Conservation (phyloP, 495 filamentous ascomycete species). For the Chaetomium tenue region DNA sequence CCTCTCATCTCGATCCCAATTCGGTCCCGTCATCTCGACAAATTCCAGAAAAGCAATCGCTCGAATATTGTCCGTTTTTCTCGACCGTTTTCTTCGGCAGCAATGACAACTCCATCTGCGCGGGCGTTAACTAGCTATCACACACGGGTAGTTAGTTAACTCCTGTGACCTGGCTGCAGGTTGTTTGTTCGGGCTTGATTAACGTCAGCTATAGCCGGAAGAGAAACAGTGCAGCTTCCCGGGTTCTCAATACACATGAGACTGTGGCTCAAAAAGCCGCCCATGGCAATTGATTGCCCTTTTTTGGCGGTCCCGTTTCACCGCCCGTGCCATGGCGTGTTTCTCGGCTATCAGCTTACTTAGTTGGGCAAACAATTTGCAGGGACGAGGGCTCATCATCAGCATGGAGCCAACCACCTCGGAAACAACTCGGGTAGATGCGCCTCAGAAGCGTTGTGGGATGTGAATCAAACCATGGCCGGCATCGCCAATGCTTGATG, state of each 20-base stretch:
- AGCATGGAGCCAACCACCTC: conserved; percentile 3
- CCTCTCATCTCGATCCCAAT: not conserved
- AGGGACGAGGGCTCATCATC: conserved; percentile 16
- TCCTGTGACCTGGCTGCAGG: not conserved
- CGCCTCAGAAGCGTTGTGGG: not conserved
- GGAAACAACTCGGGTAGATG: not conserved
- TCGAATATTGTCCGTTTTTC: not conserved
- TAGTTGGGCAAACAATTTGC: conserved; percentile 8
- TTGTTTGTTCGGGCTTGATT: not conserved
- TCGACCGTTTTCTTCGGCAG: not conserved
- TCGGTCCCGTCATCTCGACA: not conserved
- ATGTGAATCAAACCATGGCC: not conserved
- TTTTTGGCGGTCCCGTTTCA: conserved; percentile 6
- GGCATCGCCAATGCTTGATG: not conserved
- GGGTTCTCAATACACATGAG: conserved; percentile 12
- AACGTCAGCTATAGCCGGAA: not conserved
- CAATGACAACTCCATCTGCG: not conserved
- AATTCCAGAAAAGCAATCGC: not conserved
- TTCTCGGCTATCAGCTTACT: conserved; percentile 13
- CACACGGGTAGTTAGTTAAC: not conserved
- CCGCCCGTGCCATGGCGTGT: conserved; percentile 8
- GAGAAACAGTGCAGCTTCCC: not conserved
- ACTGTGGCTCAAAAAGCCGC: conserved; percentile 2
- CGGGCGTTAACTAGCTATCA: not conserved
- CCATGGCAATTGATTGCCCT: conserved; percentile 8